phyloP scores from a whole-genome alignment of 345 rosid species.

The Aegle marmelos region DNA sequence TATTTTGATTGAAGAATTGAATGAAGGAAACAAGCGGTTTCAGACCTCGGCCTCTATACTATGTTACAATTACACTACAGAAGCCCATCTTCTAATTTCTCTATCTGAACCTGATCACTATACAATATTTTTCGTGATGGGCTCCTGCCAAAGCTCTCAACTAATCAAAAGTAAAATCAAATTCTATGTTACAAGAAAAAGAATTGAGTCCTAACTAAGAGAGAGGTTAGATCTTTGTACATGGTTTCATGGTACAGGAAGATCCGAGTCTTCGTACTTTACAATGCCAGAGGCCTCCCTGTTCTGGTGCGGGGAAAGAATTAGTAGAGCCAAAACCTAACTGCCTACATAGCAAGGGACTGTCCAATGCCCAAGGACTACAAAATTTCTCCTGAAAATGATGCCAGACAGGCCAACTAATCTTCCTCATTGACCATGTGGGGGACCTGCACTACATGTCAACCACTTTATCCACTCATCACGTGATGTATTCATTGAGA shows the following conservation, averaged over 20 bases:
- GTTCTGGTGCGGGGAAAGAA: constrained; percentile 29
- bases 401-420: constrained; percentile 13
- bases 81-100: constrained; percentile 33
- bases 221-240: constrained; percentile 50
- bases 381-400: constrained; percentile 18
- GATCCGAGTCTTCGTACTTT: constrained; percentile 19
- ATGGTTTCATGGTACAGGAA: constrained; percentile 40
- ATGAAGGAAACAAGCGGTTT: constrained; percentile 8
- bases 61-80: constrained; percentile 36
- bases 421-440: constrained; percentile 8
- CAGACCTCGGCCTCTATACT: constrained; percentile 12
- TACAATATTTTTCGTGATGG: constrained; percentile 38
- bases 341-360: background rate
- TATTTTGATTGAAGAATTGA: constrained; percentile 6
- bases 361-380: constrained; percentile 13
- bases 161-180: background rate
- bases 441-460: constrained; percentile 8
- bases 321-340: constrained; percentile 14
- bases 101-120: constrained; percentile 44
- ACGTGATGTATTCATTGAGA: background rate
- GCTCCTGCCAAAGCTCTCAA: constrained; percentile 28
- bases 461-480: background rate
- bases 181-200: constrained; percentile 43
- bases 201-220: constrained; percentile 47
- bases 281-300: constrained; percentile 23